Percentiles rank a stretch among this genome's conserved stretches.
Conservation (phyloP, 2,329 filamentous ascomycete species). For the Eutypella sp. region DNA sequence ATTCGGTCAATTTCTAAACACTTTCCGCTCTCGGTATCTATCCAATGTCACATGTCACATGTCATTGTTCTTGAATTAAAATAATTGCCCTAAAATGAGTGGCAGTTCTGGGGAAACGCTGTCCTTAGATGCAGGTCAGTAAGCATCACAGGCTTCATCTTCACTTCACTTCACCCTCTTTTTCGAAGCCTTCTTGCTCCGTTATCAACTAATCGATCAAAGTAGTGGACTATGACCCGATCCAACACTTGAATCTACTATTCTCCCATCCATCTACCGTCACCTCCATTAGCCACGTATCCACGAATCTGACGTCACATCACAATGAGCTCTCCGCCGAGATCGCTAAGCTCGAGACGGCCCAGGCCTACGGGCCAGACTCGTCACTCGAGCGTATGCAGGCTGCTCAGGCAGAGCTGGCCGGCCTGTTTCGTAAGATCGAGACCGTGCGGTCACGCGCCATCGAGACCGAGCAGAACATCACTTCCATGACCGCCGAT, state of each 20-base stretch:
- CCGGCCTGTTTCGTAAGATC: constrained; percentile 88
- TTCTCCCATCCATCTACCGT: constrained; percentile 88
- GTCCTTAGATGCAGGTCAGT: constrained; percentile 42
- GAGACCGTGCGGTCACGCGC: constrained; percentile 87
- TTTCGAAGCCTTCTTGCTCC: not conserved
- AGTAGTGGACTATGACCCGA: constrained; percentile 77
- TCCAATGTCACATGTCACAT: no score
- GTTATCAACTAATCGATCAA: constrained; percentile 8
- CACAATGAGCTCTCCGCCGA: constrained; percentile 78
- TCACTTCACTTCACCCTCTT: constrained; percentile 9
- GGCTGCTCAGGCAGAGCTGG: constrained; percentile 82
- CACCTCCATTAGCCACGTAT: constrained; percentile 68
- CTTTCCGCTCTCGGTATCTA: no score
- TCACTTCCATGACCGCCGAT: constrained; percentile 97
- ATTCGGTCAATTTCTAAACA: no score
- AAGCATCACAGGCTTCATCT: constrained; percentile 13
- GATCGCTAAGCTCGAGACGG: constrained; percentile 67
- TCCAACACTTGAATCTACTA: constrained; percentile 87
- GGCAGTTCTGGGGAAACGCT: constrained; percentile 29
- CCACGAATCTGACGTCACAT: constrained; percentile 66
- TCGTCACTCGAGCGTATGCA: constrained; percentile 90
- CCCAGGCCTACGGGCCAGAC: constrained; percentile 78
- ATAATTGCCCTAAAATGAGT: constrained; percentile 39
- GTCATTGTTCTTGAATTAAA: no score
- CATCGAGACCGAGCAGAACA: constrained; percentile 87